A percentile compares a stretch with the other conserved stretches of the same genome.
These are phyloP conservation scores for Pseudocohnilembus persalinus DNA, from an alignment of 169 alveolate genomes.

Conservation along the genomic window DNA sequence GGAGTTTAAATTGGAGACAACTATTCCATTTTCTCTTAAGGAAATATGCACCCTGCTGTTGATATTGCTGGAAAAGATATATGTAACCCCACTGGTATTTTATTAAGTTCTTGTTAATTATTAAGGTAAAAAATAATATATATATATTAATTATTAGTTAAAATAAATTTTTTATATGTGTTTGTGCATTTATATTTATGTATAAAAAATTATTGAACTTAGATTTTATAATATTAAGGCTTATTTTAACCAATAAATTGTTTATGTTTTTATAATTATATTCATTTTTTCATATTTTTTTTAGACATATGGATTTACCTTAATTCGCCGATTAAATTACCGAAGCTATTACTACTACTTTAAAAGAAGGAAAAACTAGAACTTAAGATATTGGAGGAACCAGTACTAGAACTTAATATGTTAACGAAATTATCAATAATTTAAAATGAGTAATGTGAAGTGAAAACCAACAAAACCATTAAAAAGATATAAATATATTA, in stretches of 20 bases:
- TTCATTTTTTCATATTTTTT: too few relatives aligned
- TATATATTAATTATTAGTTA: too few relatives aligned
- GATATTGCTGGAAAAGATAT: conserved; percentile 55
- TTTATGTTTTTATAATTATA: too few relatives aligned
- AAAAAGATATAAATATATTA: too few relatives aligned
- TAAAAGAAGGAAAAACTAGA: conserved; percentile 44
- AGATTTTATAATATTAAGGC: too few relatives aligned
- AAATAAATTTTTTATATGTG: too few relatives aligned
- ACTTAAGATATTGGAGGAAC: conserved; percentile 62
- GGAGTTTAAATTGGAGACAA: conserved; percentile 63
- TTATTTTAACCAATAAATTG: too few relatives aligned
- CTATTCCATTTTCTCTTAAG: conserved; percentile 54
- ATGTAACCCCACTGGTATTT: conserved; percentile 65
- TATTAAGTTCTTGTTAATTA: conserved; percentile 50
- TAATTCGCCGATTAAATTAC: conserved; percentile 54
- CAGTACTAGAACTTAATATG: conserved; percentile 43
- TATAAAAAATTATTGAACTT: too few relatives aligned
- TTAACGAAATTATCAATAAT: conserved; percentile 48
- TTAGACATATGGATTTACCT: conserved; percentile 53
- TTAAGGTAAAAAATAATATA: conserved; percentile 30
- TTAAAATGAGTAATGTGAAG: neutral
- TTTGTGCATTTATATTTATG: too few relatives aligned
- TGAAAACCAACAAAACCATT: too few relatives aligned
- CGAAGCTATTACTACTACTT: conserved; percentile 46
- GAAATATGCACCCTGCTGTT: conserved; percentile 55